Conservation (phyloP, 208 protist species). For the Crithidia bombi region DNA sequence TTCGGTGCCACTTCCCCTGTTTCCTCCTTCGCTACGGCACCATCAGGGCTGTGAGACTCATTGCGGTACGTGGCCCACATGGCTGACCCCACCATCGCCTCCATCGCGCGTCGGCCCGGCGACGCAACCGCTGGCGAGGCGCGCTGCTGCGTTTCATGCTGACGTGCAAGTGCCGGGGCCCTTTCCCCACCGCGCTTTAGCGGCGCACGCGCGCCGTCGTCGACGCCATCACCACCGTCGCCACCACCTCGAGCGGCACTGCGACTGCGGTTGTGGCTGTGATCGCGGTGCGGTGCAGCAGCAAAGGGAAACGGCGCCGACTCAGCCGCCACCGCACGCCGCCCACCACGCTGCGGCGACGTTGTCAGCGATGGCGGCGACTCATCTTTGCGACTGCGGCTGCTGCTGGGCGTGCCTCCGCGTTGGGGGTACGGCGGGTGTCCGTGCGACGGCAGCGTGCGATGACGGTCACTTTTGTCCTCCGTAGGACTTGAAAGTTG, state of each 20-base stretch:
- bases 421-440: not conserved
- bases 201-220: not conserved
- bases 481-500: not conserved
- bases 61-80: slow-evolving; percentile 26
- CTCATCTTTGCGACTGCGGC: not conserved
- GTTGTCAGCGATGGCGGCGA: slow-evolving; percentile 19
- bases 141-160: not conserved
- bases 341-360: not conserved
- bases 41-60: not conserved
- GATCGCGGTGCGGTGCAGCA: slow-evolving; percentile 1
- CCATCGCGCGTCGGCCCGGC: slow-evolving; percentile 12
- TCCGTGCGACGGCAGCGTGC: not conserved
- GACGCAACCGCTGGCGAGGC: not conserved
- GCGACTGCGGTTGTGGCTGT: slow-evolving; percentile 1
- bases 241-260: not conserved
- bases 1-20: not conserved
- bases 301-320: slow-evolving; percentile 20
- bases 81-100: slow-evolving; percentile 17
- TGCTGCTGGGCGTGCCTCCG: not conserved
- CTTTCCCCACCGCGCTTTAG: not conserved
- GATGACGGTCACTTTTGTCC: not conserved
- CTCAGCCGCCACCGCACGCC: not conserved
- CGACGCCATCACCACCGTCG: not conserved
- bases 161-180: not conserved
- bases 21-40: not conserved